These are phyloP conservation scores for Pulveroboletus sp. DNA, from an alignment of 768 basidiomycete species.

Conservation along the genomic window DNA sequence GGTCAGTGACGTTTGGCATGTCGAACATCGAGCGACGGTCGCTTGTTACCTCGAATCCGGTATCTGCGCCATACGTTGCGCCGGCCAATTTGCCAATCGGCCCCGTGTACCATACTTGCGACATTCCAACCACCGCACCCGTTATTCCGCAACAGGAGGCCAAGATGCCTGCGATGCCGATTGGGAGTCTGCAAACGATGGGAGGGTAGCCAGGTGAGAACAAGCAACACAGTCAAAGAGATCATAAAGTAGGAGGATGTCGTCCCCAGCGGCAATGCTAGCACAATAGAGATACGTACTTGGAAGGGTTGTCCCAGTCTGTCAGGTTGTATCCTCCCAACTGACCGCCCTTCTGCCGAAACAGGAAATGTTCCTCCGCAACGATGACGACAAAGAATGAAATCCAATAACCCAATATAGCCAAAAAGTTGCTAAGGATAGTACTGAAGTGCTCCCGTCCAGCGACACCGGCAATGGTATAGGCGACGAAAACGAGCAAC, in stretches of 20 bases:
- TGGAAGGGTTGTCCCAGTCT: constrained; percentile 41
- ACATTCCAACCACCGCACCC: constrained; percentile 51
- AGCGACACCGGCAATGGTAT: constrained; percentile 38
- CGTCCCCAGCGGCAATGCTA: no score
- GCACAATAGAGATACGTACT: constrained; percentile 18
- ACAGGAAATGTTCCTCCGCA: constrained; percentile 44
- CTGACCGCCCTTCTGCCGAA: constrained; percentile 35
- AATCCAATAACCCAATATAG: constrained; percentile 43
- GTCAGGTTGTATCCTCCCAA: constrained; percentile 50
- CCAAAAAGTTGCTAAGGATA: constrained; percentile 40
- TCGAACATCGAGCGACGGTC: not conserved
- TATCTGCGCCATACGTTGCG: constrained; percentile 41
- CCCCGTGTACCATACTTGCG: constrained; percentile 49
- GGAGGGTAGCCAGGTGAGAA: no score
- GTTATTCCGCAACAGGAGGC: constrained; percentile 44
- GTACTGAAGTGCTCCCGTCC: constrained; percentile 43
- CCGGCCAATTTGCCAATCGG: constrained; percentile 43
- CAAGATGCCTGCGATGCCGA: constrained; percentile 44
- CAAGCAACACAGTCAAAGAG: not conserved
- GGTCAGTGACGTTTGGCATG: not conserved
- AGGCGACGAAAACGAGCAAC: constrained; percentile 34
- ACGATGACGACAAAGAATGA: constrained; percentile 45
- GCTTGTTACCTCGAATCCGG: constrained; percentile 46
- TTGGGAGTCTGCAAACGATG: constrained; percentile 34
- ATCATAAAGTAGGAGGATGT: not conserved